Evolutionary conservation across 2,329 filamentous ascomycete species (phyloP), one percentile per base, ranked within the genome.

Genomic region (Phaeophleospora eucalypticola): DNA sequence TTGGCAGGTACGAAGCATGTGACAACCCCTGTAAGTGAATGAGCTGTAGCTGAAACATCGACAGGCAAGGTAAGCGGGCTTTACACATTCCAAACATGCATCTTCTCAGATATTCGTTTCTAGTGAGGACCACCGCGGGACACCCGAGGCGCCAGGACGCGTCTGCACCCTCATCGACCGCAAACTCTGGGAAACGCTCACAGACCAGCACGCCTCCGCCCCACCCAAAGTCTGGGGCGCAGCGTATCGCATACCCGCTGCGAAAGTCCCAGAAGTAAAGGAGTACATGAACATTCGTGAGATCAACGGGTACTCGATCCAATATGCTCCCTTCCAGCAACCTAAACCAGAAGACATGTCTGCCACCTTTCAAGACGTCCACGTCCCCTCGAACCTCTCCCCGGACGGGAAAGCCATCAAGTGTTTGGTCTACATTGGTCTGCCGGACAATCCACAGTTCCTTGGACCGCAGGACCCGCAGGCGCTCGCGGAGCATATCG

Each of bases 231-330:
- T 96, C 59, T 97, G 90, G 90, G 93, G 93, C 48, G 87, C 88
- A 14, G 93, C 91, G 18, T 68, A 68, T 43, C 61, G 54, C 94
- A 96, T 72, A 86, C 91, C 63, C 91, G 95, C 68, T 75, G 78
- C 20, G 69, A 83, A 4, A 74, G 89, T 94, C 17, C 77, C 82
- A 50, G 84, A 91, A 70, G 91, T 96, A 3, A 84, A 87, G 58
- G 79, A 83, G 48, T 96, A 96, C 66, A 86, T 98, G 39, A 90
- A 97, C 68, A 91, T 96, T 56, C 84, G 93, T 37, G 93, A 98
- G 70, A 95, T 97, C 64, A 95, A 97, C 71, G 93, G 93, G 19
- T 98, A 98, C 70, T 87, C 84, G 44, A 94, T 95, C 57, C 90
- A 96, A 69, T 88, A 89, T 68, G 88, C 89, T 20, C 82, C 86